phyloP scores from a whole-genome alignment of 192 early-diverging fungal genomes.

The Coemansia sp. region DNA sequence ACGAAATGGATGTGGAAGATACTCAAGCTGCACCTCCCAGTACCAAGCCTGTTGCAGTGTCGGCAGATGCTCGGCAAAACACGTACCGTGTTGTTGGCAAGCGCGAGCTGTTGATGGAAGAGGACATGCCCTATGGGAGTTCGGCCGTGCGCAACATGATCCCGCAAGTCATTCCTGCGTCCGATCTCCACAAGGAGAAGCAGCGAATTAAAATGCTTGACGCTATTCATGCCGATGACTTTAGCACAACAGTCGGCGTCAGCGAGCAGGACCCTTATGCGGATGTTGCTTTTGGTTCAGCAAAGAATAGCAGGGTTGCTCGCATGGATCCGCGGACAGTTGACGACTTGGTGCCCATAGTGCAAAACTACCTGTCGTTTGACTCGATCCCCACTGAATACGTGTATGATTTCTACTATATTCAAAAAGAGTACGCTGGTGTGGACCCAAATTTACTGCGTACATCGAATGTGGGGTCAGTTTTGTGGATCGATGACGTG shows the following conservation, averaged over 20 bases:
- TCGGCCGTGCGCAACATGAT: slow-evolving; percentile 12
- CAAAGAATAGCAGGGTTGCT: slow-evolving; percentile 13
- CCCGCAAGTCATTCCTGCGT: slow-evolving; percentile 22
- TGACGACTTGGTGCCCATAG: slow-evolving; percentile 70
- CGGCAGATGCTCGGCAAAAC: slow-evolving; percentile 5
- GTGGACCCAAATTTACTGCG: slow-evolving; percentile 4
- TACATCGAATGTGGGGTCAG: slow-evolving; percentile 15
- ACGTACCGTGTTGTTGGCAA: slow-evolving; percentile 28
- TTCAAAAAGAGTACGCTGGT: slow-evolving; percentile 38
- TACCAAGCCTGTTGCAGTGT: neutral
- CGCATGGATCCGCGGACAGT: slow-evolving; percentile 34
- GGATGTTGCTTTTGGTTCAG: slow-evolving; percentile 7
- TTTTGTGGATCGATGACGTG: slow-evolving; percentile 57
- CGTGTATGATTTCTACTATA: slow-evolving; percentile 76
- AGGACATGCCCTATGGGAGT: neutral
- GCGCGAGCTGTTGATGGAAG: slow-evolving; percentile 16
- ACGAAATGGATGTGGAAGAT: slow-evolving; percentile 17
- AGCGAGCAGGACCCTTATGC: slow-evolving; percentile 19
- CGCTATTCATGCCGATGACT: slow-evolving; percentile 61
- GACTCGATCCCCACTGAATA: slow-evolving; percentile 54
- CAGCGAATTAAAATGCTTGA: slow-evolving; percentile 66
- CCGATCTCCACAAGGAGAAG: slow-evolving; percentile 38
- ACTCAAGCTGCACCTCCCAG: neutral
- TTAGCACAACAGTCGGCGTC: neutral
- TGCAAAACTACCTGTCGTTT: slow-evolving; percentile 62